Evolutionary conservation across 2,329 filamentous ascomycete genomes (phyloP).

Genomic region (Colletotrichum sidae): DNA sequence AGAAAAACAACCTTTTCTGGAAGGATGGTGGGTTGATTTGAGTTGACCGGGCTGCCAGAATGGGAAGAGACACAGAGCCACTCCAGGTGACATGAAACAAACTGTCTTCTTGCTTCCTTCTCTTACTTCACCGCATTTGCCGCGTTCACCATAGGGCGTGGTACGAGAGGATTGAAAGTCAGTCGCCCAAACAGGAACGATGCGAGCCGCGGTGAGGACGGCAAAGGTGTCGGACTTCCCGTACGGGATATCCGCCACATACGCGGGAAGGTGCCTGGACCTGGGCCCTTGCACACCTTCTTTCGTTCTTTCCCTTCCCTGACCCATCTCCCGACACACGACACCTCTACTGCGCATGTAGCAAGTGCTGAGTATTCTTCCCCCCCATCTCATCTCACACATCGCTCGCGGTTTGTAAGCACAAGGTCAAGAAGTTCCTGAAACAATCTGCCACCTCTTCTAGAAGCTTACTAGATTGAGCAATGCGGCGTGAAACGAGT

Average conservation of each 20-base stretch:
- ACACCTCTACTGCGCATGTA: too few relatives aligned
- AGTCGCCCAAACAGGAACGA: slow-evolving; percentile 9
- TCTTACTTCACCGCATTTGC: background rate
- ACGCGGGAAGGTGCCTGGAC: too few relatives aligned
- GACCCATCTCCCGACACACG: too few relatives aligned
- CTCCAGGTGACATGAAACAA: slow-evolving; percentile 32
- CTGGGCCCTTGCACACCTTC: too few relatives aligned
- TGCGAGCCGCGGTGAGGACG: background rate
- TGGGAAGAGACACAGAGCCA: too few relatives aligned
- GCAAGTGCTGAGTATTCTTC: background rate
- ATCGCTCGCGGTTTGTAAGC: slow-evolving; percentile 7
- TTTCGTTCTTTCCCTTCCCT: too few relatives aligned
- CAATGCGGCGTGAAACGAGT: slow-evolving; percentile 22
- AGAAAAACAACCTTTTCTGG: slow-evolving; percentile 6
- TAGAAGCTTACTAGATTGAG: slow-evolving; percentile 33
- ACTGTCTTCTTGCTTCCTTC: slow-evolving; percentile 2
- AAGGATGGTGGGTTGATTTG: too few relatives aligned
- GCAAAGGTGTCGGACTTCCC: slow-evolving; percentile 2
- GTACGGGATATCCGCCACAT: slow-evolving; percentile 4
- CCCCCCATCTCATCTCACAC: background rate
- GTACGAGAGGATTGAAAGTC: slow-evolving; percentile 6
- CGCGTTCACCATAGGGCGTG: slow-evolving; percentile 4
- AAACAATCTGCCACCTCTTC: slow-evolving; percentile 26
- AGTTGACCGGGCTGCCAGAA: too few relatives aligned
- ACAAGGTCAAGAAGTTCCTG: slow-evolving; percentile 2